Evolutionary conservation across 768 basidiomycete genomes (phyloP).

Genomic region (Kondoa malvinella): DNA sequence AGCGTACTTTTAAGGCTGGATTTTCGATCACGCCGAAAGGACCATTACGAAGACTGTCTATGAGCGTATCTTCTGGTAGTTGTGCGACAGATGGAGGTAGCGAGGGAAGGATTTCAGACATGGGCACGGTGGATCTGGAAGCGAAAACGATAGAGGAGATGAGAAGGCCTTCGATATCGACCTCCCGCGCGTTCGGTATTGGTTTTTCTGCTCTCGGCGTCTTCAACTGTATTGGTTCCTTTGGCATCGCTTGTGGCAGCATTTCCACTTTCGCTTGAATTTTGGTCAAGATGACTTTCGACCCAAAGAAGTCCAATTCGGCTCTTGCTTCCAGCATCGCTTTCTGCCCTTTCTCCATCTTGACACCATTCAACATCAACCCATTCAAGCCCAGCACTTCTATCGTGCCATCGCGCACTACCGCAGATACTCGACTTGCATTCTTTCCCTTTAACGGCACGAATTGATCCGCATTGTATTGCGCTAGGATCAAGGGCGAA

Average conservation of each 20-base stretch:
- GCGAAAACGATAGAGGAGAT: constrained; percentile 15
- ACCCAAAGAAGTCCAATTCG: neutral
- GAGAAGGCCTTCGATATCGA: constrained; percentile 12
- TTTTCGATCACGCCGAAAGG: constrained; percentile 17
- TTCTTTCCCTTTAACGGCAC: neutral
- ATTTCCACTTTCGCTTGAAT: constrained; percentile 1
- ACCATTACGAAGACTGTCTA: constrained; percentile 6
- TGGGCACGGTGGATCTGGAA: constrained; percentile 11
- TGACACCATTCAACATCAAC: constrained; percentile 8
- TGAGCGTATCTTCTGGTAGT: constrained; percentile 1
- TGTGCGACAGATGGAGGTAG: neutral
- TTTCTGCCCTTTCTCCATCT: constrained; percentile 4
- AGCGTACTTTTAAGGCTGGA: neutral
- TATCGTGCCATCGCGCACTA: neutral
- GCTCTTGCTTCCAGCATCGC: neutral
- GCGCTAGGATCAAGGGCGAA: neutral
- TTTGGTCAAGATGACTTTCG: neutral
- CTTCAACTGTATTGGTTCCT: neutral
- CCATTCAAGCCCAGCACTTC: constrained; percentile 15
- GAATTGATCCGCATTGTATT: neutral
- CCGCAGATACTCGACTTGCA: neutral
- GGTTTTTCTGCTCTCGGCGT: neutral
- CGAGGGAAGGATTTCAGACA: constrained; percentile 12
- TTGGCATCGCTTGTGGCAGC: neutral
- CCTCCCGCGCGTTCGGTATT: neutral